A percentile compares a stretch with the other conserved stretches of the same genome.
Evolutionary conservation across 2,329 filamentous ascomycete genomes (phyloP).

Genomic region (Exophiala bonariae): DNA sequence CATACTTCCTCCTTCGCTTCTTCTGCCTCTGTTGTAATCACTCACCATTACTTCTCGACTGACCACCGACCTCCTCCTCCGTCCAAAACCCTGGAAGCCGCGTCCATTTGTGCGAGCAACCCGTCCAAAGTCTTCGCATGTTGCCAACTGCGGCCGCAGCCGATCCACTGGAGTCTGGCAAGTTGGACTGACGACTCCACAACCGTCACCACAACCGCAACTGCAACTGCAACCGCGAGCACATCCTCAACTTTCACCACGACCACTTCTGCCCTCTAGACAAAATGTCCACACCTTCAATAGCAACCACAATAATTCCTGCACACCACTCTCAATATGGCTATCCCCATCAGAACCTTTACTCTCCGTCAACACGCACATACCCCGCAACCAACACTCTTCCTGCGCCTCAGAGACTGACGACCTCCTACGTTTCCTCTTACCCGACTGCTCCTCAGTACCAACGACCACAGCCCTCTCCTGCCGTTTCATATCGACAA

Average conservation of each 20-base stretch:
- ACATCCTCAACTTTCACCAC: not conserved
- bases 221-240: too few relatives aligned
- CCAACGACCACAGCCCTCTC: slow-evolving; percentile 23
- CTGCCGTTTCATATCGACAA: slow-evolving; percentile 33
- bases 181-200: slow-evolving; percentile 21
- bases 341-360: slow-evolving; percentile 59
- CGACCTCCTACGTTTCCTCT: slow-evolving; percentile 41
- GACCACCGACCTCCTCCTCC: not conserved
- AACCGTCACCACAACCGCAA: slow-evolving; percentile 8
- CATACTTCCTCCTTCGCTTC: not conserved
- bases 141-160: slow-evolving; percentile 14
- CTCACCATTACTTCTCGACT: too few relatives aligned
- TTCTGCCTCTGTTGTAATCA: not conserved
- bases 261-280: slow-evolving; percentile 3
- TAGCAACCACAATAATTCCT: slow-evolving; percentile 71
- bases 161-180: slow-evolving; percentile 20
- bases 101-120: not conserved
- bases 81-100: not conserved
- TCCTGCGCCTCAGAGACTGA: slow-evolving; percentile 40
- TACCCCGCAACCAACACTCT: slow-evolving; percentile 51
- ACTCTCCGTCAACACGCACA: slow-evolving; percentile 51
- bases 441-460: slow-evolving; percentile 39
- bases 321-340: slow-evolving; percentile 66
- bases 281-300: slow-evolving; percentile 78
- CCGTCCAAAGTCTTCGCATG: slow-evolving; percentile 10